Percentiles rank a stretch among this genome's conserved stretches.
Evolutionary conservation across 2,329 filamentous ascomycete genomes (phyloP).

Genomic region (Coniella vitis): DNA sequence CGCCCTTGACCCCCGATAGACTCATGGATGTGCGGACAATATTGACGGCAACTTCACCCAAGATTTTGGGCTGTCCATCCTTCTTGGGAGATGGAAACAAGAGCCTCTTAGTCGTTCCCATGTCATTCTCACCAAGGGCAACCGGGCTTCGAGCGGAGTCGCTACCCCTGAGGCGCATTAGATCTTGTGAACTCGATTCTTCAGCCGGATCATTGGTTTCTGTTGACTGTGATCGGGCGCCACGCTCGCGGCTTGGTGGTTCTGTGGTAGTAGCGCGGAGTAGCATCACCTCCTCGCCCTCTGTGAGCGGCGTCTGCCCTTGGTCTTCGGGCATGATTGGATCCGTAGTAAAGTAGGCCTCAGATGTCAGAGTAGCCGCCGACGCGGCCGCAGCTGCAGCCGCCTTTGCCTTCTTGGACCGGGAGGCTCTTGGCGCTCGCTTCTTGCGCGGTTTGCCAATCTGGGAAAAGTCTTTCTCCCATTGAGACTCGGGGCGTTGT

Average conservation of each 20-base stretch:
- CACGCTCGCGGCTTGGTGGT: conserved; percentile 18
- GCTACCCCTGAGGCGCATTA: conserved; percentile 47
- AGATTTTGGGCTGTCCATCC: conserved; percentile 52
- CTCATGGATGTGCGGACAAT: conserved; percentile 38
- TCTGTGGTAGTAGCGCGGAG: conserved; percentile 16
- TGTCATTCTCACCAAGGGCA: conserved; percentile 41
- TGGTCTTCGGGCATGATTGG: conserved; percentile 40
- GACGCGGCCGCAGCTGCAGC: conserved; percentile 34
- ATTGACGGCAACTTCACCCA: conserved; percentile 52
- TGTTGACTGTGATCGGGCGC: conserved; percentile 22
- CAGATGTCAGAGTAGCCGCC: conserved; percentile 42
- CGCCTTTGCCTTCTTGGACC: conserved; percentile 41
- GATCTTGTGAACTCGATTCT: conserved; percentile 31
- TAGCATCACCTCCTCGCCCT: conserved; percentile 17
- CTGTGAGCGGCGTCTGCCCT: conserved; percentile 19
- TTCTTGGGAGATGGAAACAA: conserved; percentile 73
- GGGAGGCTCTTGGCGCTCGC: conserved; percentile 34
- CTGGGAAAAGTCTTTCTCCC: conserved; percentile 59
- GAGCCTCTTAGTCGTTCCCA: conserved; percentile 58
- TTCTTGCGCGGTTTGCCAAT: conserved; percentile 46
- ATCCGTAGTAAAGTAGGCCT: conserved; percentile 48
- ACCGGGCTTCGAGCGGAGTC: conserved; percentile 54
- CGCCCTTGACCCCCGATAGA: conserved; percentile 29
- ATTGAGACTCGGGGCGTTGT: conserved; percentile 77
- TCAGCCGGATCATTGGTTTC: conserved; percentile 8